A percentile compares a stretch with the other conserved stretches of the same genome.
Conservation (phyloP, 176 grass and related monocot genomes). For the Ensete ventricosum region DNA sequence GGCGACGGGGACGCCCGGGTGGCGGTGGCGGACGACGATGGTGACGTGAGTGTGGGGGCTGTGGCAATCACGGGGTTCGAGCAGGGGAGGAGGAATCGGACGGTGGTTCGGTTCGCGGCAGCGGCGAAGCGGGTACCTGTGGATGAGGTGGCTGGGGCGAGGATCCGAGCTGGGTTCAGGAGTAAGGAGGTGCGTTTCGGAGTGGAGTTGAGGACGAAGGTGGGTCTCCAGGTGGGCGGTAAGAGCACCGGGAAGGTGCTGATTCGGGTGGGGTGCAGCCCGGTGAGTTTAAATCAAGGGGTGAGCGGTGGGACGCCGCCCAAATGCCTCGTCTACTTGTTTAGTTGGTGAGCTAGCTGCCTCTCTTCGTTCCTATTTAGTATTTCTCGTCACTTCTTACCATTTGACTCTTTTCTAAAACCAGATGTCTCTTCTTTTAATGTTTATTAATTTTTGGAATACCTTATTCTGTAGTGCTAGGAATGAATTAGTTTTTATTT, state of each 20-base stretch:
- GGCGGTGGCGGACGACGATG: constrained; percentile 37
- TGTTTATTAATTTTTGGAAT: too few relatives aligned
- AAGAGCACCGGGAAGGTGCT: constrained; percentile 51
- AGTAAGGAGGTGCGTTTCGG: constrained; percentile 36
- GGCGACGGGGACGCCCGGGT: constrained; percentile 51
- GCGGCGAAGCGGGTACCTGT: constrained; percentile 48
- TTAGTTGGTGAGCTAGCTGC: constrained; percentile 64
- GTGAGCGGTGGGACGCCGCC: constrained; percentile 26
- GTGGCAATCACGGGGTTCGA: constrained; percentile 40
- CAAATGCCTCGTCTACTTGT: constrained; percentile 60
- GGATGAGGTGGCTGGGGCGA: constrained; percentile 52
- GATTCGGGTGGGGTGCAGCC: constrained; percentile 39
- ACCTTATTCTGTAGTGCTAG: too few relatives aligned
- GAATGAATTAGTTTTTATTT: too few relatives aligned
- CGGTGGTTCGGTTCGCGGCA: constrained; percentile 28
- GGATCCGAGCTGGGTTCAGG: constrained; percentile 41
- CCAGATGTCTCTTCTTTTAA: too few relatives aligned
- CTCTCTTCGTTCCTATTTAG: not conserved
- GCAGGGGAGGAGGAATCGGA: constrained; percentile 32
- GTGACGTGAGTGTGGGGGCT: constrained; percentile 47
- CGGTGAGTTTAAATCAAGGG: constrained; percentile 44
- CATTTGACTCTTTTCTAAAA: too few relatives aligned
- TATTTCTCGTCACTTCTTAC: not conserved
- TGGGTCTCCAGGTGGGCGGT: constrained; percentile 36
- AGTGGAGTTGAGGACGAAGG: constrained; percentile 50